Evolutionary conservation across 2,329 filamentous ascomycete species (phyloP).

Genomic region (Xylaria sp.): DNA sequence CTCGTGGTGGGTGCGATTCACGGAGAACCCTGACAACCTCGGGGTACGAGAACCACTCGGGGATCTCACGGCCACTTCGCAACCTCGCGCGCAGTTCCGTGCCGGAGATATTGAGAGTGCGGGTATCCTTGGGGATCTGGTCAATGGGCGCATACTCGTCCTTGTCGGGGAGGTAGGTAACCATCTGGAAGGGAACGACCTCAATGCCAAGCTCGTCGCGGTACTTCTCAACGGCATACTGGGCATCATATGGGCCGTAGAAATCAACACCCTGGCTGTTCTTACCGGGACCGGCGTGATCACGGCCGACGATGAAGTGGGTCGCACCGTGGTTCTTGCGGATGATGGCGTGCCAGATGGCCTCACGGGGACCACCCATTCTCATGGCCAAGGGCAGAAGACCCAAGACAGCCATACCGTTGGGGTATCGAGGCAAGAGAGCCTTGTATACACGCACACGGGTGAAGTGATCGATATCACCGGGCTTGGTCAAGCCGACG

Average conservation of each 20-base stretch:
- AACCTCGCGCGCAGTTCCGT: slow-evolving; percentile 93
- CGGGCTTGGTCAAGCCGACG: slow-evolving; percentile 97
- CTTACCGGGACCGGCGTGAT: slow-evolving; percentile 97
- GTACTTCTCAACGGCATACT: slow-evolving; percentile 96
- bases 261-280: slow-evolving; percentile 97
- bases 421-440: slow-evolving; percentile 93
- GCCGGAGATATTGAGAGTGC: slow-evolving; percentile 86
- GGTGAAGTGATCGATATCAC: slow-evolving; percentile 99
- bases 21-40: slow-evolving; percentile 96
- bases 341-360: slow-evolving; percentile 99
- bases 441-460: slow-evolving; percentile 99
- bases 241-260: slow-evolving; percentile 97
- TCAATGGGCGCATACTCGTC: slow-evolving; percentile 97
- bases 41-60: slow-evolving; percentile 99
- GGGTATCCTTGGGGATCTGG: slow-evolving; percentile 81
- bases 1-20: slow-evolving; percentile 92
- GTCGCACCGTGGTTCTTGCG: slow-evolving; percentile 99
- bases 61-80: slow-evolving; percentile 90
- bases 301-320: slow-evolving; percentile 98
- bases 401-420: slow-evolving; percentile 97
- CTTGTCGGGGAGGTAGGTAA: slow-evolving; percentile 96
- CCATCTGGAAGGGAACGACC: slow-evolving; percentile 99
- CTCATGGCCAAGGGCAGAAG: slow-evolving; percentile 97
- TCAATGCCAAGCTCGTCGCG: slow-evolving; percentile 95
- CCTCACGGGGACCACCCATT: slow-evolving; percentile 97